Percentiles rank a stretch among this genome's conserved stretches.
Evolutionary conservation across 1,139 yeast genomes (phyloP).

Genomic region (Debaryomyces sp.): DNA sequence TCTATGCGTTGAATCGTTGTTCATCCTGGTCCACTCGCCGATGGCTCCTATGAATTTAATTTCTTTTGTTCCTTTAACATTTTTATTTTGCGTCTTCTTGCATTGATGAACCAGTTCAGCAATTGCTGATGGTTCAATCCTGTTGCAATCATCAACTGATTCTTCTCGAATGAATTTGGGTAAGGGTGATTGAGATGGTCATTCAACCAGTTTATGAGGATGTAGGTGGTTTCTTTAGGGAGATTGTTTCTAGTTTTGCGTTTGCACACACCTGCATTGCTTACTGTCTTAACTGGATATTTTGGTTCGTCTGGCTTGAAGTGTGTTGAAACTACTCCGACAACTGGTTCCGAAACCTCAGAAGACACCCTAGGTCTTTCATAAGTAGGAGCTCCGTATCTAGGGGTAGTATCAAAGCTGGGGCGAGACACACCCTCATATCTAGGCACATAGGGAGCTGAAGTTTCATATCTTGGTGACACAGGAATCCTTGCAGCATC

Average conservation of each 20-base stretch:
- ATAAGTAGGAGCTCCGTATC: neutral
- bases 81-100: conserved; percentile 80
- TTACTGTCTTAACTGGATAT: conserved; percentile 5
- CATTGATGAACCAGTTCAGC: conserved; percentile 96
- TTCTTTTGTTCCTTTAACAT: conserved; percentile 44
- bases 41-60: conserved; percentile 18
- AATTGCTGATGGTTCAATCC: conserved; percentile 90
- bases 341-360: conserved; percentile 5
- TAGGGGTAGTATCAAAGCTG: neutral
- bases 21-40: neutral
- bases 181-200: conserved; percentile 90
- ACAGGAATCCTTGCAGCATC: neutral
- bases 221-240: conserved; percentile 86
- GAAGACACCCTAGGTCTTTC: neutral
- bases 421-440: neutral
- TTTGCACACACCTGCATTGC: conserved; percentile 13
- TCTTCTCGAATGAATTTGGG: conserved; percentile 89
- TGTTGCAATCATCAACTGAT: conserved; percentile 75
- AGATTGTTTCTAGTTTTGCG: conserved; percentile 71
- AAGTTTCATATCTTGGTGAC: neutral
- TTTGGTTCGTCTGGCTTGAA: conserved; percentile 8
- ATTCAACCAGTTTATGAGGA: conserved; percentile 80
- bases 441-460: neutral
- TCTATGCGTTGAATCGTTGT: neutral
- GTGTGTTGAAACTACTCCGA: conserved; percentile 2